Percentiles rank a stretch among this genome's conserved stretches.
These are phyloP conservation scores for Apiospora saccharicola DNA, from an alignment of 2,329 filamentous ascomycete species.

Conservation along the genomic window DNA sequence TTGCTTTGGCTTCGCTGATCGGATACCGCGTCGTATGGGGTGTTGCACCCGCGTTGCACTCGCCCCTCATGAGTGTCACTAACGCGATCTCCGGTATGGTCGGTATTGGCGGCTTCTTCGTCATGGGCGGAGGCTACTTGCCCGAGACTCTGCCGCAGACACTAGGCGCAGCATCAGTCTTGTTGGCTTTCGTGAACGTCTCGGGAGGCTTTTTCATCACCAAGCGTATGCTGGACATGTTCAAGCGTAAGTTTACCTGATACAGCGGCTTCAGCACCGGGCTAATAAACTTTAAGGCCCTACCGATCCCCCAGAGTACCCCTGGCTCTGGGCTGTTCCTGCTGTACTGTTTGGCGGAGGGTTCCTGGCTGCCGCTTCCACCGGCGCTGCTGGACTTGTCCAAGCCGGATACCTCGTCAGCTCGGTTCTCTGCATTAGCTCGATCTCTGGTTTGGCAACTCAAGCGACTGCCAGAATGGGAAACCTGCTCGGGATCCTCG, in stretches of 20 bases:
- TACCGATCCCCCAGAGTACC: constrained; percentile 87
- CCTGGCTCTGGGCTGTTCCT: constrained; percentile 84
- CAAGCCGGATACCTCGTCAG: constrained; percentile 89
- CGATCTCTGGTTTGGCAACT: constrained; percentile 81
- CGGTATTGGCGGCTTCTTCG: constrained; percentile 85
- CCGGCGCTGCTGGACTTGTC: constrained; percentile 83
- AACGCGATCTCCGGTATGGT: constrained; percentile 95
- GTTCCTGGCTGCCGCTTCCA: constrained; percentile 79
- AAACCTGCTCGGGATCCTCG: constrained; percentile 86
- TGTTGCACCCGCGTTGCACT: constrained; percentile 82
- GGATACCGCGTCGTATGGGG: constrained; percentile 92
- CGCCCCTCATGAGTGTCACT: constrained; percentile 90
- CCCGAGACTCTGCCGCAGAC: constrained; percentile 81
- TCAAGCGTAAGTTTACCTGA: constrained; percentile 64
- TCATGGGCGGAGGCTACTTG: constrained; percentile 82
- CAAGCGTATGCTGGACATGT: constrained; percentile 94
- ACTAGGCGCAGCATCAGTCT: constrained; percentile 80
- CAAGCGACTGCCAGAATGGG: constrained; percentile 85
- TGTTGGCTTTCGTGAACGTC: constrained; percentile 88
- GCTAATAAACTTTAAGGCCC: constrained; percentile 56
- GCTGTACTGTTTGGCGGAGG: constrained; percentile 81
- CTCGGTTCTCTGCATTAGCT: constrained; percentile 84
- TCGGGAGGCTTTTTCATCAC: constrained; percentile 91
- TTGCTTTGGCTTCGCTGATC: constrained; percentile 82
- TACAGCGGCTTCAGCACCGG: not conserved